These are phyloP conservation scores for Fagopyrum homotropicum DNA, from an alignment of 148 eudicot genomes.

Conservation along the genomic window DNA sequence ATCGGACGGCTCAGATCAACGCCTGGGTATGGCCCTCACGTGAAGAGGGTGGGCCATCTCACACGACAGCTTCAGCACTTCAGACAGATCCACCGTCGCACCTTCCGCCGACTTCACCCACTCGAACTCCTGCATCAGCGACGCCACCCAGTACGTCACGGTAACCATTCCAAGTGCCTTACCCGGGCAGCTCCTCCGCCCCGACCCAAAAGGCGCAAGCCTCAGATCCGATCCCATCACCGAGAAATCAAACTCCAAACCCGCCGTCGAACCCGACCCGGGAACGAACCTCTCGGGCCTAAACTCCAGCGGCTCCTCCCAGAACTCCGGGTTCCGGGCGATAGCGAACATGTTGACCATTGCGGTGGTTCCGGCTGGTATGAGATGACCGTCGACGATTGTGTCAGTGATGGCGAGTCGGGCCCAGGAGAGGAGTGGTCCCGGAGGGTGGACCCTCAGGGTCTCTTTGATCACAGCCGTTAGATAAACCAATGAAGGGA, in stretches of 20 bases:
- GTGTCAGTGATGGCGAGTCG: conserved; percentile 50
- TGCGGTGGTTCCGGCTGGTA: conserved; percentile 65
- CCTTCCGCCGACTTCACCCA: conserved; percentile 18
- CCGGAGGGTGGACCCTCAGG: conserved; percentile 64
- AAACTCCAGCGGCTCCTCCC: conserved; percentile 46
- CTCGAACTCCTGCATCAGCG: conserved; percentile 54
- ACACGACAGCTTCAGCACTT: conserved; percentile 57
- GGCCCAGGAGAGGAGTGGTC: conserved; percentile 77
- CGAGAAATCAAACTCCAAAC: conserved; percentile 27
- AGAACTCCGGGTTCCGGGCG: conserved; percentile 39
- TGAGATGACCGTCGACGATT: conserved; percentile 42
- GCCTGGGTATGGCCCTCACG: conserved; percentile 34
- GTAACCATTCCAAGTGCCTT: conserved; percentile 65
- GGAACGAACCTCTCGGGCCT: conserved; percentile 39
- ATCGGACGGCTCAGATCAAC: conserved; percentile 7
- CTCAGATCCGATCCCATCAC: conserved; percentile 62
- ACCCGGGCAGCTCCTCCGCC: conserved; percentile 72
- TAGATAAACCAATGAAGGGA: conserved; percentile 23
- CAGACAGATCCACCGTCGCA: conserved; percentile 44
- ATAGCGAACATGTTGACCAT: conserved; percentile 80
- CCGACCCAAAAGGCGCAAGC: conserved; percentile 85
- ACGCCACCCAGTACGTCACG: conserved; percentile 64
- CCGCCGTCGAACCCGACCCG: not conserved
- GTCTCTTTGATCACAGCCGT: conserved; percentile 63
- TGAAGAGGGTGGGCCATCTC: conserved; percentile 74